Conservation (phyloP, 179 eudicot species). For the Carnegiea gigantea region DNA sequence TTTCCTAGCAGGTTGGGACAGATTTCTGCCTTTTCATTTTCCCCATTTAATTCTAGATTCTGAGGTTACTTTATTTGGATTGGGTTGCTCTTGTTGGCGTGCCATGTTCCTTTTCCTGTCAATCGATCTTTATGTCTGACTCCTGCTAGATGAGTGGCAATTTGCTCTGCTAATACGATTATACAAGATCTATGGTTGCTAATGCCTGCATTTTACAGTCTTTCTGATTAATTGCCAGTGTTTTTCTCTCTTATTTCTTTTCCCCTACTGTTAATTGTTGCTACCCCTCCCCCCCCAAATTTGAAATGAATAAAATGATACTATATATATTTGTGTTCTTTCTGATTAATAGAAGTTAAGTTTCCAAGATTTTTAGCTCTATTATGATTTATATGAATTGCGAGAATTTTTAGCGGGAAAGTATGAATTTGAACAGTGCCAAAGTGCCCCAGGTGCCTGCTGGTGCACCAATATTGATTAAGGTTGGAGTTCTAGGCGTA, state of each 20-base stretch:
- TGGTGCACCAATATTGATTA: conserved; percentile 60
- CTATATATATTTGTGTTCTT: no score
- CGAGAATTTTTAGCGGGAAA: conserved; percentile 17
- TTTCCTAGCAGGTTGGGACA: no score
- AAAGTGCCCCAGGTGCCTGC: conserved; percentile 81
- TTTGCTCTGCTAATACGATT: background rate
- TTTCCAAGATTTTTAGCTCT: background rate
- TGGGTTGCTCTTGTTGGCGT: background rate
- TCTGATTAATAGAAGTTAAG: no score
- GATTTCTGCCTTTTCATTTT: no score
- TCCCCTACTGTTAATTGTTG: background rate
- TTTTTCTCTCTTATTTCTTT: background rate
- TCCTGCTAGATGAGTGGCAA: background rate
- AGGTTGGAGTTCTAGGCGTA: conserved; percentile 58
- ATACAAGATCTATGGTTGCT: background rate
- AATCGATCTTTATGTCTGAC: background rate
- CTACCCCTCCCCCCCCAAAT: background rate
- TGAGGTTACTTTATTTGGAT: no score
- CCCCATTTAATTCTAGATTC: no score
- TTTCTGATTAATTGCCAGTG: no score
- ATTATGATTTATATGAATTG: background rate
- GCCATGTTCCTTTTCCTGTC: background rate
- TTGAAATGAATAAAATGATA: no score
- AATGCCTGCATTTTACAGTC: no score
- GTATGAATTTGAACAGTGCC: conserved; percentile 72